Conservation (phyloP, 768 basidiomycete species). For the Clavaria fumosa region DNA sequence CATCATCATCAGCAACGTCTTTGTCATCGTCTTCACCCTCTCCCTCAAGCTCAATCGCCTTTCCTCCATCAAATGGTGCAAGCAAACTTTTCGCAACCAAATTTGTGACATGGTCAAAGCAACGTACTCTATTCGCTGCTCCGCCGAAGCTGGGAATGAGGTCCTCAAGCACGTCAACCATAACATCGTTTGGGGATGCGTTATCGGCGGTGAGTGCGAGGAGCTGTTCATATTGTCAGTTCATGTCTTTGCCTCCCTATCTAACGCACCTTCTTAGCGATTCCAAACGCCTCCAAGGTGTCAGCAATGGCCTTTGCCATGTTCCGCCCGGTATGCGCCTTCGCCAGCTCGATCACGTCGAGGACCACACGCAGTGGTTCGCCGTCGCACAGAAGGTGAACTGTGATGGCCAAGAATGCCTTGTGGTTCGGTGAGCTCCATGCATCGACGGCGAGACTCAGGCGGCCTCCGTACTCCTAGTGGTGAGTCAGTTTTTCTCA, state of each 20-base stretch:
- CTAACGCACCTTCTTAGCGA: slow-evolving; percentile 18
- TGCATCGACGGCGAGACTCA: slow-evolving; percentile 19
- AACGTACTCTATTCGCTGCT: slow-evolving; percentile 14
- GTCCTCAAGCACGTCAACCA: slow-evolving; percentile 16
- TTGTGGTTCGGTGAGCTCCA: slow-evolving; percentile 23
- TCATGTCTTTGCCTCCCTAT: not conserved
- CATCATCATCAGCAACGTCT: not conserved
- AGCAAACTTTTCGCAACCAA: slow-evolving; percentile 18
- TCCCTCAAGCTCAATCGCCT: not conserved
- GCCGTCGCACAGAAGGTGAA: slow-evolving; percentile 16
- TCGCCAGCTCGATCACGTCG: slow-evolving; percentile 16
- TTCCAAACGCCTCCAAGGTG: slow-evolving; percentile 21
- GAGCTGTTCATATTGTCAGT: slow-evolving; percentile 10
- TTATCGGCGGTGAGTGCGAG: slow-evolving; percentile 23
- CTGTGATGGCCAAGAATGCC: slow-evolving; percentile 16
- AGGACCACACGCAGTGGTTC: slow-evolving; percentile 12
- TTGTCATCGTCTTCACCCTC: slow-evolving; percentile 5
- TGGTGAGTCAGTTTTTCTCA: slow-evolving; percentile 6
- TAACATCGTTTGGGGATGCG: slow-evolving; percentile 19
- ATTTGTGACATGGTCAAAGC: slow-evolving; percentile 26
- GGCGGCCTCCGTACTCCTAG: slow-evolving; percentile 14
- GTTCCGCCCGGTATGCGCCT: slow-evolving; percentile 20
- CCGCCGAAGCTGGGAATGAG: slow-evolving; percentile 14
- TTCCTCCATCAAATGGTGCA: not conserved
- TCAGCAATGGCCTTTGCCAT: slow-evolving; percentile 20